These are phyloP conservation scores for Heimioporus retisporus DNA, from an alignment of 1,284 basidiomycete genomes.

Conservation along the genomic window DNA sequence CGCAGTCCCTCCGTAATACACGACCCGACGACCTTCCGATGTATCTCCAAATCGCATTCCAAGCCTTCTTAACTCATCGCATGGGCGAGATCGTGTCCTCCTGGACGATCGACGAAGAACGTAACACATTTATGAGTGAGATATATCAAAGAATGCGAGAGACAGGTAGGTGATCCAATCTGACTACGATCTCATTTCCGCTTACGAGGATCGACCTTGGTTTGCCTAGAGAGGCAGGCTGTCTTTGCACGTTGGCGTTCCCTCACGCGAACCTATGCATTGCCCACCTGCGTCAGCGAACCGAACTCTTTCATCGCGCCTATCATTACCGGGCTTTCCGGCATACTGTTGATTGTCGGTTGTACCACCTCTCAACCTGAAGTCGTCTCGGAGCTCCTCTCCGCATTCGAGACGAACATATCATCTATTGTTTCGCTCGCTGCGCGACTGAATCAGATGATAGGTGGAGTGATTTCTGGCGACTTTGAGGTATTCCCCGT, in stretches of 20 bases:
- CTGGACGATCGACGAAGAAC: conserved; percentile 22
- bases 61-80: conserved; percentile 5
- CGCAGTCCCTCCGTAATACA: conserved; percentile 7
- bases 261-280: conserved; percentile 21
- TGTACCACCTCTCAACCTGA: conserved; percentile 6
- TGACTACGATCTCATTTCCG: not conserved
- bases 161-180: conserved; percentile 8
- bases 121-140: conserved; percentile 11
- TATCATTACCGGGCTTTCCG: conserved; percentile 9
- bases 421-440: conserved; percentile 10
- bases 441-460: conserved; percentile 18
- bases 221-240: conserved; percentile 25
- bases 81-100: conserved; percentile 13
- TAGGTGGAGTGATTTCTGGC: conserved; percentile 14
- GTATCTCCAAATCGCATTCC: conserved; percentile 24
- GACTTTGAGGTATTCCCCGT: conserved; percentile 18
- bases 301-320: conserved; percentile 2
- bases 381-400: conserved; percentile 2
- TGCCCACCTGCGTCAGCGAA: conserved; percentile 11
- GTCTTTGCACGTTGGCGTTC: conserved; percentile 27
- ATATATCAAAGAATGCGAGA: conserved; percentile 21
- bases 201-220: not conserved
- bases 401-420: conserved; percentile 17
- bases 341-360: conserved; percentile 13
- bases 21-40: conserved; percentile 12